Evolutionary conservation across 371 early-diverging fungal species (phyloP), one percentile per base, ranked within the genome.

Genomic region (Mucor ambiguus): DNA sequence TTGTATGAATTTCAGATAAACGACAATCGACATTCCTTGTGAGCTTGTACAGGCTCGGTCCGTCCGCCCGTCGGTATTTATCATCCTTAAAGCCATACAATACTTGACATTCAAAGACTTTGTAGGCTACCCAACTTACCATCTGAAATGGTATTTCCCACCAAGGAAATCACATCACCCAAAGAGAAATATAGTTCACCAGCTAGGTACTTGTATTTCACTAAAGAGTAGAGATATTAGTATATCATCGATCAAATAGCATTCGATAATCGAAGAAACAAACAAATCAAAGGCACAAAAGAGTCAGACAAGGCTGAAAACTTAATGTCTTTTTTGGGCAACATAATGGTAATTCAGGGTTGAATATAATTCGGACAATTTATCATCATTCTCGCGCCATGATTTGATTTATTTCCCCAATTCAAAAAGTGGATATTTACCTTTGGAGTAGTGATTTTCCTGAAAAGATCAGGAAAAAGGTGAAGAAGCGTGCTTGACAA

Each of bases 301-400:
- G 71, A 59, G 68, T 72, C 72, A 43, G 72, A 72, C 72, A 72
- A 72, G 72, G 72, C 72, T 72, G 72, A 72, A 67, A 66, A 59
- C 63, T 72, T 63, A 59, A 61, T 72, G 68, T 72, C 71, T 72
- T 72, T 59, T 62, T 59, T 56, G 61, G 72, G 72, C 72, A 72
- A 72, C 72, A 72, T 65, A 72, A 72, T 72, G 55, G 72, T 72
- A 72, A 72, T 72, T 72, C 72, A 72, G 72, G 71, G 29, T 49
- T 58, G 44, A 67, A 59, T 62, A 54, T 58, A 29, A 62, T 66
- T 52, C 46, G 72, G 68, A 64, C 72, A 68, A 65, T 64, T 70
- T 60, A 68, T 68, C 68, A 61, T 72, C 68, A 68, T 62, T 46
- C 68, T 60, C 65, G 52, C 48, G 24, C 52, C 28, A 52, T 52